phyloP scores from a whole-genome alignment of 345 rosid species.

The Euphorbia peplus region DNA sequence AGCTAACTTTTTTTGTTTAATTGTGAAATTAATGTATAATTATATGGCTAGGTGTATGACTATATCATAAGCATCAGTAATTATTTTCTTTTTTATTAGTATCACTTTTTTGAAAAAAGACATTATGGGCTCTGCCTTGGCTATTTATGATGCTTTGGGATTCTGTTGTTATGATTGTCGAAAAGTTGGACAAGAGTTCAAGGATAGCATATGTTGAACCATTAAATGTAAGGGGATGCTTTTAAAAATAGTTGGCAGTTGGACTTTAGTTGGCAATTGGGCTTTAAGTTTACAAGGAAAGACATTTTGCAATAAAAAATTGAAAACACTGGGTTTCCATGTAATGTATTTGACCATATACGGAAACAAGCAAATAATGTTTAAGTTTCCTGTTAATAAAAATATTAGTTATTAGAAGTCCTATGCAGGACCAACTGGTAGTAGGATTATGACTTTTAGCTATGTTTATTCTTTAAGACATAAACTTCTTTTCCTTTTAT shows the following conservation, averaged over 20 bases:
- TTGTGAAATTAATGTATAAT: neutral
- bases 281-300: neutral
- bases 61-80: neutral
- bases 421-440: neutral
- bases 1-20: neutral
- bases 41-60: neutral
- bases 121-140: too few relatives aligned
- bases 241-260: too few relatives aligned
- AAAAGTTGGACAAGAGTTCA: too few relatives aligned
- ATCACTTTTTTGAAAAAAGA: too few relatives aligned
- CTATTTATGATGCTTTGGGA: neutral
- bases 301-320: slow-evolving; percentile 40
- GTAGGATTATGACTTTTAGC: neutral
- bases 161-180: too few relatives aligned
- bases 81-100: neutral
- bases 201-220: neutral
- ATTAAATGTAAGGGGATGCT: neutral
- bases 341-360: too few relatives aligned
- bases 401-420: neutral
- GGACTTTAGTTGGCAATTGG: neutral
- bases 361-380: neutral
- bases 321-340: slow-evolving; percentile 6
- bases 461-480: neutral
- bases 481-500: neutral
- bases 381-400: neutral